Base-by-base conservation (phyloP, 176 grass and related monocot genomes). In the Hyparrhenia diplandra region DNA sequence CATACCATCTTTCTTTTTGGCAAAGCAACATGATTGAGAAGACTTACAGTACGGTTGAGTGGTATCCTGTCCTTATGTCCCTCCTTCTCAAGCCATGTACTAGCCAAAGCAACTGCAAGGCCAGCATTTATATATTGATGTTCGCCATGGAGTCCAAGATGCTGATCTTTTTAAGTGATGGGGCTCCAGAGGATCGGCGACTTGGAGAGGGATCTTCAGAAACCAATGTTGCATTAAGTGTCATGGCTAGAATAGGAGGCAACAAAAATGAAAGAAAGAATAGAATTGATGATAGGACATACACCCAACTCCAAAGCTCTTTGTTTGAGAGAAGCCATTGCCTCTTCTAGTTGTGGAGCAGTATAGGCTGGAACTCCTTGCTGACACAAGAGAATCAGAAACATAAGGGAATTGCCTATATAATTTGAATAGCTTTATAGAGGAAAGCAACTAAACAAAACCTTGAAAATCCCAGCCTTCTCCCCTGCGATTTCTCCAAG, bases 381-480 rank as follows among this genome's bases (percentile, higher is more conserved):
- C 96, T 99, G 85, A 83, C 42, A 85, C 39, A 24, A 37, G n/a
- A 39, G 57, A 36, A 75, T 28, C 28, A 45, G 52, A 41, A 42
- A 12, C 7, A 29, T 39, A 82, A 75, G 12, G 71, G 65, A 71
- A 21, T 42, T 75, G 18, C 45, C 39, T 51, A 70, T 5, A 6
- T 12, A 64, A 30, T 17, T 40, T 85, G 34, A 43, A 69, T 75
- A 67, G 71, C 35, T 66, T 82, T 46, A 42, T 11, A 73, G n/a
- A n/a, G 37, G 35, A 43, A 74, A 67, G 32, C 8, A 52, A 69
- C 8, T 45, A 79, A 86, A n/a, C 24, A 78, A 59, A 46, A 95
- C 87, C 90, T 93, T 93, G 52, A 88, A 93, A 82, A 99, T 93
- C n/a, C 86, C 90, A 88, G 89, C 85, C 77, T 93, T 99, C 91